A percentile compares a stretch with the other conserved stretches of the same genome.
These are phyloP conservation scores for Hypocreales sp. DNA, from an alignment of 2,329 filamentous ascomycete genomes.

Conservation along the genomic window DNA sequence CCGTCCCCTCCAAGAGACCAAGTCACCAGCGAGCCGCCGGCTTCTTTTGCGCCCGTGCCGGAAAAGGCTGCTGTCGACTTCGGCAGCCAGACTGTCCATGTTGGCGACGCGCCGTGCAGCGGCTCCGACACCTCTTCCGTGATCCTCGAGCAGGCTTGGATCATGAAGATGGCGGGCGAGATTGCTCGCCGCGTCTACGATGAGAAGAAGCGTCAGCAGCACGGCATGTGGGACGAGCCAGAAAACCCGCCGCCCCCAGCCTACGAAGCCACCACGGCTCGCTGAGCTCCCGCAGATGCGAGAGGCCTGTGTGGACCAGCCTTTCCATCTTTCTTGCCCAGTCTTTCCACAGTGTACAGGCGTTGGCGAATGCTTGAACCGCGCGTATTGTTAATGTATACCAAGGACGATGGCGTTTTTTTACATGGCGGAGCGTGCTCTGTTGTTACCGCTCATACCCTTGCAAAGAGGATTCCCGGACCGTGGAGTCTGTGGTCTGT, in stretches of 20 bases:
- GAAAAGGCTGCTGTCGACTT: conserved; percentile 10
- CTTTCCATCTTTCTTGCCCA: no score
- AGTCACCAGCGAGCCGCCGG: conserved; percentile 5
- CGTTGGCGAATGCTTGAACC: no score
- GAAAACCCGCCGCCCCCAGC: conserved; percentile 45
- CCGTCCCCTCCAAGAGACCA: conserved; percentile 8
- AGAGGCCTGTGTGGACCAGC: conserved; percentile 5
- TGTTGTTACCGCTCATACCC: no score
- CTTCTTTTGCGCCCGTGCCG: neutral
- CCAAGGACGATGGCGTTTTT: no score
- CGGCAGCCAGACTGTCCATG: conserved; percentile 14
- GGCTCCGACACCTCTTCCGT: conserved; percentile 35
- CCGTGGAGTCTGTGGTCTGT: no score
- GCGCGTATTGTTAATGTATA: no score
- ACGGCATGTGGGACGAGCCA: conserved; percentile 27
- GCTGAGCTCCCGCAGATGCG: conserved; percentile 13
- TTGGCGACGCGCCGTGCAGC: conserved; percentile 15
- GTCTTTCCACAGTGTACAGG: no score
- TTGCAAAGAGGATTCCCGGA: no score
- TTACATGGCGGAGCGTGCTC: no score
- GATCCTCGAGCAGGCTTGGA: conserved; percentile 70
- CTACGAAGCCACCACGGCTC: conserved; percentile 37
- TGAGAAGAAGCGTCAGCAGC: conserved; percentile 46
- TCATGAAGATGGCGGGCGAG: conserved; percentile 86
- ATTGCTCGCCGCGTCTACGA: conserved; percentile 79